These are phyloP conservation scores for Colletotrichum sp. DNA, from an alignment of 2,329 filamentous ascomycete genomes.

Conservation along the genomic window DNA sequence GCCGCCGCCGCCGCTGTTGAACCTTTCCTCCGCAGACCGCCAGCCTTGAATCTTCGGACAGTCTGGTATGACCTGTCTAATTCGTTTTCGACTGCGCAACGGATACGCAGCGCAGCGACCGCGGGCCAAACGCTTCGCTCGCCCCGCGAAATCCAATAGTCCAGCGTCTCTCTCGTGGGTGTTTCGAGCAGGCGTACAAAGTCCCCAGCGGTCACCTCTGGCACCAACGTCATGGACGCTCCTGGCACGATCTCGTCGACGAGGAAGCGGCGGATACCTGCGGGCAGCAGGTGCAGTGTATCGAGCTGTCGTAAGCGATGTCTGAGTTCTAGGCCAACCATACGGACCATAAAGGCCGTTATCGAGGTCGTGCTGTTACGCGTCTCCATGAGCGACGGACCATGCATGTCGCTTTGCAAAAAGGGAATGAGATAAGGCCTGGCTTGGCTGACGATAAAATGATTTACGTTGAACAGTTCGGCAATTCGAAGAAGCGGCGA, in stretches of 20 bases:
- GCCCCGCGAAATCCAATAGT: slow-evolving; percentile 85
- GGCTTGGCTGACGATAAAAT: slow-evolving; percentile 94
- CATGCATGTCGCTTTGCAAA: slow-evolving; percentile 80
- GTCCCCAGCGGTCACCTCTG: slow-evolving; percentile 75
- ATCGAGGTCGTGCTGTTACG: slow-evolving; percentile 63
- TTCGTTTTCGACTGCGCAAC: slow-evolving; percentile 87
- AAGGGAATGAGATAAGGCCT: slow-evolving; percentile 90
- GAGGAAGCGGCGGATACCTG: slow-evolving; percentile 74
- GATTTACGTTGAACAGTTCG: slow-evolving; percentile 90
- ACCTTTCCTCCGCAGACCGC: slow-evolving; percentile 52
- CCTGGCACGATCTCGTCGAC: slow-evolving; percentile 85
- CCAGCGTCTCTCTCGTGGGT: slow-evolving; percentile 75
- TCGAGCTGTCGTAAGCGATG: slow-evolving; percentile 85
- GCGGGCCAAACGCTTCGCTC: slow-evolving; percentile 93
- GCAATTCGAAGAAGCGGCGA: slow-evolving; percentile 73
- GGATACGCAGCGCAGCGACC: slow-evolving; percentile 78
- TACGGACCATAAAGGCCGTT: slow-evolving; percentile 65
- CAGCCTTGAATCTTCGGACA: slow-evolving; percentile 68
- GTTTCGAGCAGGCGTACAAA: slow-evolving; percentile 83
- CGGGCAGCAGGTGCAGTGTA: slow-evolving; percentile 74
- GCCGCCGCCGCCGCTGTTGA: slow-evolving; percentile 22
- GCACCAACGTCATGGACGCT: slow-evolving; percentile 80
- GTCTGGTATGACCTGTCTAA: slow-evolving; percentile 85
- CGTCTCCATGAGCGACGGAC: slow-evolving; percentile 67
- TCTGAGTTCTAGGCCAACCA: slow-evolving; percentile 78